These are phyloP conservation scores for Atractiella rhizophila DNA, from an alignment of 768 basidiomycete genomes.

Conservation along the genomic window DNA sequence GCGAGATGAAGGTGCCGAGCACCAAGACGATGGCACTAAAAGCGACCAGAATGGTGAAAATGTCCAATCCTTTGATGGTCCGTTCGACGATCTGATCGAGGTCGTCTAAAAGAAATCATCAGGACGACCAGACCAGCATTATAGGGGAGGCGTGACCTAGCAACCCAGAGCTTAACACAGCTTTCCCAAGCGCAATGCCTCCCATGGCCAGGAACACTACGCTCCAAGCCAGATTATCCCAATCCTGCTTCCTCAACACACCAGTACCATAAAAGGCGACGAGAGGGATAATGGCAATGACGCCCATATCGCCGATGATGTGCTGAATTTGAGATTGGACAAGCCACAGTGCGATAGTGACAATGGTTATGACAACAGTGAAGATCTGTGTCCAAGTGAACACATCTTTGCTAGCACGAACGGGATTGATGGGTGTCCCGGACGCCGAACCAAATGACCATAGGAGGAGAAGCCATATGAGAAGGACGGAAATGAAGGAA, in stretches of 20 bases:
- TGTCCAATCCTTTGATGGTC: constrained; percentile 14
- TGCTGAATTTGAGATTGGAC: constrained; percentile 50
- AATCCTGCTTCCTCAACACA: constrained; percentile 85
- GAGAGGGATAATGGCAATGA: constrained; percentile 80
- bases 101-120: not conserved
- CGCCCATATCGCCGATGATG: constrained; percentile 79
- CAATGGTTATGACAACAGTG: constrained; percentile 55
- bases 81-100: constrained; percentile 13
- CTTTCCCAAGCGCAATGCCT: constrained; percentile 83
- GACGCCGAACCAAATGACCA: constrained; percentile 48
- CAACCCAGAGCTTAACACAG: constrained; percentile 68
- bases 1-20: constrained; percentile 86
- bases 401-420: constrained; percentile 53
- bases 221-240: constrained; percentile 66
- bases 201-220: constrained; percentile 96
- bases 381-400: constrained; percentile 72
- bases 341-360: constrained; percentile 77
- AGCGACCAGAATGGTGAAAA: constrained; percentile 19
- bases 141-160: constrained; percentile 29
- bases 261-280: constrained; percentile 84
- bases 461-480: constrained; percentile 77
- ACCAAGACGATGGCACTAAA: constrained; percentile 24
- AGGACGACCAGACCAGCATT: constrained; percentile 21
- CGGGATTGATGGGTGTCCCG: constrained; percentile 49
- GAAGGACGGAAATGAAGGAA: constrained; percentile 52